Conservation (phyloP, 2,329 filamentous ascomycete species). For the Phialophora expanda region DNA sequence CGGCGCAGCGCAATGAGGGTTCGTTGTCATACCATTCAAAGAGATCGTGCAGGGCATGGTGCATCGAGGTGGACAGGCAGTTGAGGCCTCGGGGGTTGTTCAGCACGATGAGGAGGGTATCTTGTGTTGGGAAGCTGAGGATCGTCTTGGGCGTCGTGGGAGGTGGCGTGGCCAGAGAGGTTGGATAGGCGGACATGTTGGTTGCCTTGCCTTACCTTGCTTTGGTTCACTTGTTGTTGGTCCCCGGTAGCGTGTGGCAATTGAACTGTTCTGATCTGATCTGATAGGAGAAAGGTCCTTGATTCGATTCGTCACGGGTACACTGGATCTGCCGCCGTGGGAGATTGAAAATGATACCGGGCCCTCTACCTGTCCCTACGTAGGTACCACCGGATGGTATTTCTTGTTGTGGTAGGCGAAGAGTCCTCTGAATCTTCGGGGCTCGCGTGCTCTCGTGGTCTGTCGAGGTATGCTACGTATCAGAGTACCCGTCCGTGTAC, state of each 20-base stretch:
- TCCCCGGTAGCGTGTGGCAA: not conserved
- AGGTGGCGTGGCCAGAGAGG: conserved; percentile 42
- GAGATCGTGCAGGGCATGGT: conserved; percentile 49
- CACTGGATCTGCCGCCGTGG: not conserved
- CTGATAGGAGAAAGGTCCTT: not conserved
- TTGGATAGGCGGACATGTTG: conserved; percentile 13
- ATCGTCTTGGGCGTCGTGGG: conserved; percentile 43
- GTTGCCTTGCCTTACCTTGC: not conserved
- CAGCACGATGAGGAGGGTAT: conserved; percentile 55
- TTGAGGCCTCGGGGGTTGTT: conserved; percentile 52
- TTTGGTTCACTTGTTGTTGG: not conserved
- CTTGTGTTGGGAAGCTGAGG: conserved; percentile 51
- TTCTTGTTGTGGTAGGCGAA: not conserved
- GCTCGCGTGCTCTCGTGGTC: not conserved
- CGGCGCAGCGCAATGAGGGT: conserved; percentile 47
- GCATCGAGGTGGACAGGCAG: conserved; percentile 49
- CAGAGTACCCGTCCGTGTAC: not conserved
- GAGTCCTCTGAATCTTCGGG: not conserved
- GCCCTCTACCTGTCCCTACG: not conserved
- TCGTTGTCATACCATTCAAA: conserved; percentile 55
- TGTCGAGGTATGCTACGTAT: not conserved
- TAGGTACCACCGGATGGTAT: not conserved
- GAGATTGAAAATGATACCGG: not conserved
- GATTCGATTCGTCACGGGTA: not conserved
- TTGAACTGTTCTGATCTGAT: not conserved